phyloP scores from a whole-genome alignment of 2,329 filamentous ascomycete genomes.

The Claviceps purpurea region DNA sequence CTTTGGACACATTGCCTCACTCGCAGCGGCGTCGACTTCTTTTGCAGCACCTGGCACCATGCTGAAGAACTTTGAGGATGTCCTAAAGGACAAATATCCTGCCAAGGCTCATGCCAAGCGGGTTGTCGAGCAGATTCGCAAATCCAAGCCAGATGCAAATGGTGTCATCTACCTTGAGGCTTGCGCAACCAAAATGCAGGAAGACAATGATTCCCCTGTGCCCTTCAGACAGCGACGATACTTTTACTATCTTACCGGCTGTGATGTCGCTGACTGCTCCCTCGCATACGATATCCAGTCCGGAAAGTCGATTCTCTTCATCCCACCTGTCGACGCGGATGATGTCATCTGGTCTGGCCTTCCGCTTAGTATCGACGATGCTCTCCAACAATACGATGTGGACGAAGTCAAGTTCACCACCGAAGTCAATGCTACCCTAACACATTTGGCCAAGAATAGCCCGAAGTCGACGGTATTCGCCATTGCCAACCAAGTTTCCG shows the following conservation, averaged over 20 bases:
- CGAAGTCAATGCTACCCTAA: slow-evolving; percentile 63
- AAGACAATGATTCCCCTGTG: slow-evolving; percentile 76
- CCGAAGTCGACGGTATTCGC: slow-evolving; percentile 47
- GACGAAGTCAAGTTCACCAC: slow-evolving; percentile 62
- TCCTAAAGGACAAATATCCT: slow-evolving; percentile 56
- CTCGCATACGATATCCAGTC: slow-evolving; percentile 67
- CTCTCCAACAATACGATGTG: slow-evolving; percentile 63
- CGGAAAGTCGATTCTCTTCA: slow-evolving; percentile 70
- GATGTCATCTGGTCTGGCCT: slow-evolving; percentile 89
- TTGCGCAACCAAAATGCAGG: slow-evolving; percentile 64
- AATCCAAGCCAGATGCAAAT: slow-evolving; percentile 45
- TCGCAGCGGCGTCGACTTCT: not conserved
- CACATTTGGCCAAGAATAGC: slow-evolving; percentile 30
- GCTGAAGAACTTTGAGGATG: slow-evolving; percentile 32
- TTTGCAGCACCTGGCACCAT: slow-evolving; percentile 9
- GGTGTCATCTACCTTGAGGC: slow-evolving; percentile 84
- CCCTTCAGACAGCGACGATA: slow-evolving; percentile 82
- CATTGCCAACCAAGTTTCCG: slow-evolving; percentile 65
- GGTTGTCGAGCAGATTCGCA: slow-evolving; percentile 66
- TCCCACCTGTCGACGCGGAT: slow-evolving; percentile 78
- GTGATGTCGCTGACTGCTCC: slow-evolving; percentile 63
- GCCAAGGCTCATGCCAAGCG: slow-evolving; percentile 76
- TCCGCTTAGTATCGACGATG: slow-evolving; percentile 64
- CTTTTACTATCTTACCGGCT: slow-evolving; percentile 93
- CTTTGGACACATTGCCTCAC: not conserved